Evolutionary conservation across 164 flowering plant species (phyloP).

Genomic region (Hamamelis virginiana): DNA sequence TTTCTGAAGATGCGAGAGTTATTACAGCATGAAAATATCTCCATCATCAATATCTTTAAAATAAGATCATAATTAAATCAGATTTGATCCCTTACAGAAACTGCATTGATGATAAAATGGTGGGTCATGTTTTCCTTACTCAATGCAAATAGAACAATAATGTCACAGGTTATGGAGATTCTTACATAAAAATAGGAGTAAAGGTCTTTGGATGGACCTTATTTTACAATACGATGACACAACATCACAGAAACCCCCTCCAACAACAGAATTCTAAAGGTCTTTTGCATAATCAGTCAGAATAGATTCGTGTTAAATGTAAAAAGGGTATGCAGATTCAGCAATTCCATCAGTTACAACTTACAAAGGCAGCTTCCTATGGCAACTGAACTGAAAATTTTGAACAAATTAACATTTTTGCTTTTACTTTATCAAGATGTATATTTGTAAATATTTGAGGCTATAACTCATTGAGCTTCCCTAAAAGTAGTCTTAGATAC

Average conservation of each 20-base stretch:
- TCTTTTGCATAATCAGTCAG: neutral
- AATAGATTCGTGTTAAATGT: neutral
- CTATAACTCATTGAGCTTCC: constrained; percentile 7
- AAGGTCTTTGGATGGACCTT: constrained; percentile 34
- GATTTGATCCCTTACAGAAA: neutral
- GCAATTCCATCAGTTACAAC: neutral
- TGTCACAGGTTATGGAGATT: neutral
- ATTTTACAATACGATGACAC: constrained; percentile 13
- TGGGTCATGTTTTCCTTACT: neutral
- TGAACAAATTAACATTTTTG: neutral
- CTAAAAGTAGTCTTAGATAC: neutral
- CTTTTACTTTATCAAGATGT: neutral
- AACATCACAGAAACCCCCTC: constrained; percentile 33
- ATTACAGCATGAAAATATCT: no score
- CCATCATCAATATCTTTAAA: no score
- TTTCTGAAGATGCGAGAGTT: no score
- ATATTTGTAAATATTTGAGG: neutral
- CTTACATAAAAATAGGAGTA: constrained; percentile 7
- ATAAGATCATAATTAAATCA: no score
- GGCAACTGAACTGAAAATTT: neutral
- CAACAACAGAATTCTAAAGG: constrained; percentile 16
- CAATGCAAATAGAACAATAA: neutral
- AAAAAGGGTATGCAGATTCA: neutral
- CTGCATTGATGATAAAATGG: neutral
- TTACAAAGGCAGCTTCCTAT: constrained; percentile 3